Base-by-base conservation (phyloP, 441 rosid genomes). In the Gossypium gossypioides region DNA sequence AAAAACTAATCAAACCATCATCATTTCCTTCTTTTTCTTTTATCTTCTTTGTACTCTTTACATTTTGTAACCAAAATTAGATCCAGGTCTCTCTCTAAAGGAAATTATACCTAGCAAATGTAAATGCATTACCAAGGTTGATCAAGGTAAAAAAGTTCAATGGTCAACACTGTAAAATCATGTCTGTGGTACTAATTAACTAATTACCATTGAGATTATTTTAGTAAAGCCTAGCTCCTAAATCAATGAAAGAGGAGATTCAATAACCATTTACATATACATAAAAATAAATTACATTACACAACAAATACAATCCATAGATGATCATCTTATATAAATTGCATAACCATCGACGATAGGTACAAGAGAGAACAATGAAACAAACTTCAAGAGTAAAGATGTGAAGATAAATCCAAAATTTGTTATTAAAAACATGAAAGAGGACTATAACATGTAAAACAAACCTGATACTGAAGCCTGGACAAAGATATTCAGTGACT, bases 401-500 rank as follows among this genome's bases (percentile, higher is more conserved):
- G 46, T 8, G 40, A 58, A 58, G 59, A 27, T 58, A 16, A 58
- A 27, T 61, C 13, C 13, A 16, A 61, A 61, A 61, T 32, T 61
- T 32, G 66, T 29, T 6, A 60, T 7, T 60, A 29, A 29, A 6
- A 29, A 15, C 12, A 29, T 15, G 65, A 29, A 60, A 60, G 40
- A 29, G 19, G 19, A 6, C 19, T 59, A 25, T 22, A 29, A 59
- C 19, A 15, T 16, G 24, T 32, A 44, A 54, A 65, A 52, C 5
- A 52, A 60, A 88, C 92, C 90, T 85, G 85, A 75, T 61, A 81
- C 82, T 2, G 89, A 77, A 67, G 87, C 85, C 50, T 46, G 75
- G 64, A 73, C 69, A 51, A 6, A 67, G 50, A 51, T 24, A 37
- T 22, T 82, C 22, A 59, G 54, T 51, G 76, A 71, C 70, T 81